Conservation (phyloP, 75 land plant genomes). For the Pinus albicaulis region DNA sequence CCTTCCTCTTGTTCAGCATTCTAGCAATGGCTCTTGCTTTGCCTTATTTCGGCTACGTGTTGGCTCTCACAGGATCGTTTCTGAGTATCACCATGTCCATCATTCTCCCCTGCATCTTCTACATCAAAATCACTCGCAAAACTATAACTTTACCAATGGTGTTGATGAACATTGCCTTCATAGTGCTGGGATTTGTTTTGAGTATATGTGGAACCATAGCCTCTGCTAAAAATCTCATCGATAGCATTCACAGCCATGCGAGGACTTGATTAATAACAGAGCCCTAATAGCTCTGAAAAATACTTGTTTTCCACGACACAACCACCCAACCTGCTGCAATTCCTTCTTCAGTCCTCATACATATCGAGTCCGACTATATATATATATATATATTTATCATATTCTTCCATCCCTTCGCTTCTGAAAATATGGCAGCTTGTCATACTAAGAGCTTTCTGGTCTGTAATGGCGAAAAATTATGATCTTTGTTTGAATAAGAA, state of each 20-base stretch:
- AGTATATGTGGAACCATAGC: constrained; percentile 10
- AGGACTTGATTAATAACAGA: background rate
- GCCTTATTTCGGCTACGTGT: constrained; percentile 10
- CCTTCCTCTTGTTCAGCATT: constrained; percentile 5
- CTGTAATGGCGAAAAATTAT: background rate
- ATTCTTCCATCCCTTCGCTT: background rate
- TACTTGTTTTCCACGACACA: background rate
- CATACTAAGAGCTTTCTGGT: background rate
- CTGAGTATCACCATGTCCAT: constrained; percentile 11
- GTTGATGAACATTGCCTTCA: background rate
- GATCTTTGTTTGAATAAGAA: background rate
- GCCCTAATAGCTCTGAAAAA: no score
- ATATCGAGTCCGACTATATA: no score
- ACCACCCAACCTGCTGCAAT: background rate
- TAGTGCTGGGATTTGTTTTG: background rate
- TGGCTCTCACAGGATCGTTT: constrained; percentile 6
- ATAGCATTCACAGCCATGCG: constrained; percentile 3
- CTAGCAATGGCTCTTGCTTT: constrained; percentile 12
- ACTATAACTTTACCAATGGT: background rate
- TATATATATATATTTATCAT: background rate
- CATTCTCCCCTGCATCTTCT: constrained; percentile 10
- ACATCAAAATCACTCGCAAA: constrained; percentile 6
- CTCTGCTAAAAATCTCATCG: constrained; percentile 10
- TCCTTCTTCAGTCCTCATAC: background rate
- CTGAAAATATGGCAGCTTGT: no score